Percentiles rank a stretch among this genome's conserved stretches.
Evolutionary conservation across 2,329 filamentous ascomycete species (phyloP).

Genomic region (Neoascochyta sp.): DNA sequence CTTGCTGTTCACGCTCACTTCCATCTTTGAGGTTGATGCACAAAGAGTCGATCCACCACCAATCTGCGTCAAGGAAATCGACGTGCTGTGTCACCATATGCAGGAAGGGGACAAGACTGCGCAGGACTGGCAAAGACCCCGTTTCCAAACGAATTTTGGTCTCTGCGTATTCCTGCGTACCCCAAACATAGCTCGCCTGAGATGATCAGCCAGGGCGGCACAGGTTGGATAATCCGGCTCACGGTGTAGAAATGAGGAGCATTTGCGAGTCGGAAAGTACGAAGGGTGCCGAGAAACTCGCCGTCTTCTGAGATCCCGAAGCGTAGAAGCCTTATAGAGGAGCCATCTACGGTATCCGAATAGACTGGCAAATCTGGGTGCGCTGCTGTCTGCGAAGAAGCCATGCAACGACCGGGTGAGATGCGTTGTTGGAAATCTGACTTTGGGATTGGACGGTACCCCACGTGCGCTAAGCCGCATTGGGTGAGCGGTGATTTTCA

Average conservation of each 20-base stretch:
- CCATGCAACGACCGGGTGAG: no score
- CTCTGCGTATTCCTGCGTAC: conserved; percentile 10
- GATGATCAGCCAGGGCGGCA: no score
- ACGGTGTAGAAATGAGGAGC: conserved; percentile 27
- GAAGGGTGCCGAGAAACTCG: conserved; percentile 14
- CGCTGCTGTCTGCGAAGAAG: no score
- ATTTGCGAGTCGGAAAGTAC: conserved; percentile 19
- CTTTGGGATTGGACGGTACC: no score
- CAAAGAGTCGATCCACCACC: conserved; percentile 35
- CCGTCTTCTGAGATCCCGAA: conserved; percentile 13
- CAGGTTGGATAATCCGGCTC: no score
- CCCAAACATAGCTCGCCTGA: conserved; percentile 33
- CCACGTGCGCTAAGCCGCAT: no score
- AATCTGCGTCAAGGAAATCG: conserved; percentile 19
- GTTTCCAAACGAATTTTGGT: conserved; percentile 10
- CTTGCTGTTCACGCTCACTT: conserved; percentile 25
- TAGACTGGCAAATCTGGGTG: no score
- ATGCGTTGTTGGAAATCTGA: no score
- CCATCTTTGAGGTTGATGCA: conserved; percentile 28
- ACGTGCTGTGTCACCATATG: conserved; percentile 18
- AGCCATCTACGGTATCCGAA: conserved; percentile 10
- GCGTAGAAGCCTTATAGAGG: conserved; percentile 22
- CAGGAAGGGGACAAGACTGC: conserved; percentile 21
- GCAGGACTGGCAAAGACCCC: conserved; percentile 17
- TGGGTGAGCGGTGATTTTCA: no score